Evolutionary conservation across 2,329 filamentous ascomycete species (phyloP), one percentile per base, ranked within the genome.

Genomic region (Tolypocladium capitatum): DNA sequence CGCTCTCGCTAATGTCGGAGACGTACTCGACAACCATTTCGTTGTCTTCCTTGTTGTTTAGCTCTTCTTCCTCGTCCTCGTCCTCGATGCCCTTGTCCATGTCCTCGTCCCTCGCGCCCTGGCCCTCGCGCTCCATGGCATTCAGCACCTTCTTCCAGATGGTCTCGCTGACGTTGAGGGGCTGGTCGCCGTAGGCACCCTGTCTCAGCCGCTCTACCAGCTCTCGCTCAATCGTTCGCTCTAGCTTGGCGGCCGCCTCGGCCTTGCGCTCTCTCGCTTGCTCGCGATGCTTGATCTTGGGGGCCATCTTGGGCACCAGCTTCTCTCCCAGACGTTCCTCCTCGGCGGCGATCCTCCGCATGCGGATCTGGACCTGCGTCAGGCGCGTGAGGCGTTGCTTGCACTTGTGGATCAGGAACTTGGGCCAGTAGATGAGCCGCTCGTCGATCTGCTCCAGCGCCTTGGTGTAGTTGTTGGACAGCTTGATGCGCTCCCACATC

Each of bases 71-170:
- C 4, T 86, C 83, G 27, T 89, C 86, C 33, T 86, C 81, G 55
- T 86, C n/a, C n/a, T n/a, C 82, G 53, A 94, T 81, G 10, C 90
- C 91, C 56, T 90, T 82, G 63, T 96, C 91, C 63, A 92, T 67
- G 64, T 97, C 91, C 68, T 89, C 80, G 63, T 96, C 91, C 47
- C 87, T 75, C 53, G 79, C 74, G 41, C 84, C 91, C 59, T 94
- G 82, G 50, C 91, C 90, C 57, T 84, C 84, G 56, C 85, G 78
- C 75, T 98, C 92, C 67, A 98, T 75, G 4, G 88, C 88, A 52
- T 83, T 81, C 57, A 98, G 80, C 8, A 98, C 92, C 76, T 90
- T 94, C 77, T 94, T 94, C 92, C 92, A 98, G 52, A 98, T 88
- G 14, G 79, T 76, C 65, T 96, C 89, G 65, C 94, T 92, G 46